Conservation (phyloP, 106 monocot species). For the Allium cepa region DNA sequence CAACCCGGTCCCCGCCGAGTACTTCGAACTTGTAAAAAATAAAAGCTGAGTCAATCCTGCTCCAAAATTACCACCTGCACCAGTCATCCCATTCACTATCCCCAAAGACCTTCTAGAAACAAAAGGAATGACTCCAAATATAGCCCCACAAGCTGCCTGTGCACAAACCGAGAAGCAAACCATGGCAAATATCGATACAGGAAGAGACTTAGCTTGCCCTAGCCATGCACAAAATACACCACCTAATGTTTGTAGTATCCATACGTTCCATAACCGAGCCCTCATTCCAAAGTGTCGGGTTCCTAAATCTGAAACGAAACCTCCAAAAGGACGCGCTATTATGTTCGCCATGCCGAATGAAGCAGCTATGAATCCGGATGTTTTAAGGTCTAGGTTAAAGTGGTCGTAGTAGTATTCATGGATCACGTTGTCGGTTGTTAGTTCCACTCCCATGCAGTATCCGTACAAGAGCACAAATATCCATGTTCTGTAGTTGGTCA, state of each 20-base stretch:
- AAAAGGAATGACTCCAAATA: constrained; percentile 1
- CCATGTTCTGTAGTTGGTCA: constrained; percentile 4
- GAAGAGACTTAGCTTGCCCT: constrained; percentile 2
- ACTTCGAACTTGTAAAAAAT: background rate
- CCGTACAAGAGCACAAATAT: constrained; percentile 2
- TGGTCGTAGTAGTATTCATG: constrained; percentile 11
- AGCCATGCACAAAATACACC: constrained; percentile 1
- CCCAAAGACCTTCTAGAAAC: background rate
- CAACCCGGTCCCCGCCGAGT: background rate
- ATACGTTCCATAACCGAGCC: background rate
- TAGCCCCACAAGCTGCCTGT: background rate
- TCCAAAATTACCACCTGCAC: constrained; percentile 2
- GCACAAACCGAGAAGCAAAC: constrained; percentile 4
- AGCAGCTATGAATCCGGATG: constrained; percentile 4
- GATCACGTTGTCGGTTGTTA: constrained; percentile 8
- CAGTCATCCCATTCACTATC: constrained; percentile 1
- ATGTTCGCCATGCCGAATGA: constrained; percentile 8
- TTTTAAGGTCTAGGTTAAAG: constrained; percentile 1
- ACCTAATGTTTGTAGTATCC: background rate
- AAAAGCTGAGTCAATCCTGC: background rate
- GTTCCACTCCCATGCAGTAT: constrained; percentile 7
- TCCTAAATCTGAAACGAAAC: background rate
- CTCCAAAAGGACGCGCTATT: background rate
- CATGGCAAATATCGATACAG: constrained; percentile 1
- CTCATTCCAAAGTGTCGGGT: constrained; percentile 5